A percentile compares a stretch with the other conserved stretches of the same genome.
Evolutionary conservation across 1,139 yeast species (phyloP).

Genomic region (Zygosaccharomyces sapae): DNA sequence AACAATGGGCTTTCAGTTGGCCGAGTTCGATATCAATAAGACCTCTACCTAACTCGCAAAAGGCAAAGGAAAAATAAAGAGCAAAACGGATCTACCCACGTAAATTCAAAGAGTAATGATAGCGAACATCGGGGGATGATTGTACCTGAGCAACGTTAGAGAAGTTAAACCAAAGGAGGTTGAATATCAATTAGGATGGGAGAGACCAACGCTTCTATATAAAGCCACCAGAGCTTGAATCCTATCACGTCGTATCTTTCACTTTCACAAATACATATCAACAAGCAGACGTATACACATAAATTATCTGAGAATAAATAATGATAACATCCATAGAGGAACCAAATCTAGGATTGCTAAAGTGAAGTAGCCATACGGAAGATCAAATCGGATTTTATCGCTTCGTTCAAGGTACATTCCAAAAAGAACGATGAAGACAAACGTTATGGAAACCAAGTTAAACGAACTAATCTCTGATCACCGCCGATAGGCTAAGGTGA

Average conservation of each 20-base stretch:
- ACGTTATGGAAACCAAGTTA: constrained; percentile 31
- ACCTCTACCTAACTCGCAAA: no score
- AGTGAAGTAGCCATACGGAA: constrained; percentile 28
- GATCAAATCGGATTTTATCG: constrained; percentile 36
- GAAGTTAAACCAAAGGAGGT: constrained; percentile 11
- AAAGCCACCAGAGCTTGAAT: constrained; percentile 34
- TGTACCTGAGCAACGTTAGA: background rate
- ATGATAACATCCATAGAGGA: constrained; percentile 29
- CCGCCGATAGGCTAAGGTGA: constrained; percentile 11
- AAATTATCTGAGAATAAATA: constrained; percentile 27
- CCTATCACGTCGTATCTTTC: constrained; percentile 33
- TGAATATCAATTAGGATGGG: constrained; percentile 17
- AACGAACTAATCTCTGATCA: constrained; percentile 27
- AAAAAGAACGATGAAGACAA: constrained; percentile 34
- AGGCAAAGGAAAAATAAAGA: no score
- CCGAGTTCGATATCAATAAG: no score
- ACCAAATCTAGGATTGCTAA: constrained; percentile 32
- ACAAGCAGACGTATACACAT: constrained; percentile 35
- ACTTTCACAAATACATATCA: constrained; percentile 33
- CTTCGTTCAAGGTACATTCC: constrained; percentile 32
- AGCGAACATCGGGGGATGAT: background rate
- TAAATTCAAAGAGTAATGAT: background rate
- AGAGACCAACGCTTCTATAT: constrained; percentile 18
- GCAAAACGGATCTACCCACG: no score
- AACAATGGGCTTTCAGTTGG: no score